A percentile compares a stretch with the other conserved stretches of the same genome.
Conservation (phyloP, 768 basidiomycete genomes). For the Rhodotorula graminis region DNA sequence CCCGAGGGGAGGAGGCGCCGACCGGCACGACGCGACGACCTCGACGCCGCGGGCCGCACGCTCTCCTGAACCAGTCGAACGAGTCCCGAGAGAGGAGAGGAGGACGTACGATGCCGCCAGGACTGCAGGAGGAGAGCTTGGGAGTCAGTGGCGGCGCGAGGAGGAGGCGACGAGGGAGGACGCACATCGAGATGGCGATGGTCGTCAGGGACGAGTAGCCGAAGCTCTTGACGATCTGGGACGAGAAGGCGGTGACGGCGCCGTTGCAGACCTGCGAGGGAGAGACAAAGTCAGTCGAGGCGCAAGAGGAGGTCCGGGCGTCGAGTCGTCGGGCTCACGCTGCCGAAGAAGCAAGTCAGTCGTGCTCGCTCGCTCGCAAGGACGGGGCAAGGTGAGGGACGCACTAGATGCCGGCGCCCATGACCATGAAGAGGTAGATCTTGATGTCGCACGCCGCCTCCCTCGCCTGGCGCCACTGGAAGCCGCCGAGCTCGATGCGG, state of each 20-base stretch:
- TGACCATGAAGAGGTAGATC: conserved; percentile 46
- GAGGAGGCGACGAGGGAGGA: not conserved
- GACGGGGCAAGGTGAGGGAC: not conserved
- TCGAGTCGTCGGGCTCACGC: too few species aligned
- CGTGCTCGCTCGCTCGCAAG: too few species aligned
- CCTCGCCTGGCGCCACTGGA: conserved; percentile 43
- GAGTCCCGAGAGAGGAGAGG: too few species aligned
- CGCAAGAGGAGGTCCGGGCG: not conserved
- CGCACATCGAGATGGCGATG: conserved; percentile 20
- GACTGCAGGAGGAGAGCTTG: too few species aligned
- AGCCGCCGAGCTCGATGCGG: conserved; percentile 13
- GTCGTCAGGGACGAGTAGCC: conserved; percentile 46
- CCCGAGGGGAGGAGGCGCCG: too few species aligned
- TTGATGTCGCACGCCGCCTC: conserved; percentile 47
- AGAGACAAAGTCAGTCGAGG: not conserved
- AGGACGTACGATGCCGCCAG: not conserved
- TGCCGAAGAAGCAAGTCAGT: too few species aligned
- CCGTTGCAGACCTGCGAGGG: conserved; percentile 25
- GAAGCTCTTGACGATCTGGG: conserved; percentile 47
- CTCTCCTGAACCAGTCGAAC: too few species aligned
- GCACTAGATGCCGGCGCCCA: conserved; percentile 41
- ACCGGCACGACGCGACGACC: too few species aligned
- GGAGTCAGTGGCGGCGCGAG: not conserved
- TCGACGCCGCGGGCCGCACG: too few species aligned
- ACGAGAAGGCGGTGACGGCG: conserved; percentile 45